These are phyloP conservation scores for Trichoderma sp. DNA, from an alignment of 2,329 filamentous ascomycete genomes.

Conservation along the genomic window DNA sequence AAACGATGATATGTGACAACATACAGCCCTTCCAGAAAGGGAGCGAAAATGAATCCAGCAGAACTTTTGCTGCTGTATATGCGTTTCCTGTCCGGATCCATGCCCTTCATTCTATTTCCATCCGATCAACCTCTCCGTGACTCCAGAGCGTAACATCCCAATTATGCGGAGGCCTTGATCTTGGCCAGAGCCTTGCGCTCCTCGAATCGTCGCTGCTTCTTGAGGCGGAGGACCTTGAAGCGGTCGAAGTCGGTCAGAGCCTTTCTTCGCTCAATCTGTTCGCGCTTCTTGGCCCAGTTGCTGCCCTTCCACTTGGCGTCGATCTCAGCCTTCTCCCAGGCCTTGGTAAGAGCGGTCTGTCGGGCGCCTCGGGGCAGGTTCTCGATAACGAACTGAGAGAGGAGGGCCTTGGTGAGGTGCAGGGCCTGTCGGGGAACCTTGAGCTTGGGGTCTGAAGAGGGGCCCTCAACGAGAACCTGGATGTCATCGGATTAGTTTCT, in stretches of 20 bases:
- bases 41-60: conserved; percentile 63
- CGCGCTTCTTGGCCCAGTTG: conserved; percentile 93
- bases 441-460: conserved; percentile 77
- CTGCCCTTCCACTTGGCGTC: conserved; percentile 91
- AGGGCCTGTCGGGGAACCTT: conserved; percentile 86
- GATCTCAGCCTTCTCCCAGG: conserved; percentile 89
- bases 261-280: conserved; percentile 83
- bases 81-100: conserved; percentile 43
- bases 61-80: conserved; percentile 51
- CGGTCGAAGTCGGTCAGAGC: conserved; percentile 97
- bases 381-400: conserved; percentile 86
- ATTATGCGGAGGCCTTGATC: conserved; percentile 80
- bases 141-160: conserved; percentile 37
- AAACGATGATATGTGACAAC: conserved; percentile 64
- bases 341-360: conserved; percentile 78
- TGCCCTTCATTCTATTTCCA: conserved; percentile 46
- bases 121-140: conserved; percentile 41
- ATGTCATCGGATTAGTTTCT: conserved; percentile 36
- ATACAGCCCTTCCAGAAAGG: conserved; percentile 65
- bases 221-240: conserved; percentile 99
- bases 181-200: conserved; percentile 95
- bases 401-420: conserved; percentile 78
- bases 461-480: conserved; percentile 94
- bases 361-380: conserved; percentile 85
- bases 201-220: conserved; percentile 99